These are phyloP conservation scores for Piloderma croceum DNA, from an alignment of 768 basidiomycete species.

Conservation along the genomic window DNA sequence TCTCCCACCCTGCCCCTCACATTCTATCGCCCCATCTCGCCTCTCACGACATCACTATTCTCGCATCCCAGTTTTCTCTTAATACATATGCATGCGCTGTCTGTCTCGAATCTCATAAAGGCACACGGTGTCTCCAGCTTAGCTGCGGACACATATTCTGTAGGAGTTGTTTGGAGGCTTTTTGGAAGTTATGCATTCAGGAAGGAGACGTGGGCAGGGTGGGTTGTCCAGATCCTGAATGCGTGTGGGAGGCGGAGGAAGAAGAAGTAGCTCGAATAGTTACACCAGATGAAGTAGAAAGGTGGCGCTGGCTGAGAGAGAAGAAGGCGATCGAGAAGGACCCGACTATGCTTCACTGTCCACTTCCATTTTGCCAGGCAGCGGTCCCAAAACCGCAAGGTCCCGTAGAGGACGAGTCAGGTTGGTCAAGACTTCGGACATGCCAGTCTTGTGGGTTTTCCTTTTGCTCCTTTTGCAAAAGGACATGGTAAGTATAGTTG, in stretches of 20 bases:
- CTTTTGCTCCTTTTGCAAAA: slow-evolving; percentile 79
- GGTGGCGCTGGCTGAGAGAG: slow-evolving; percentile 76
- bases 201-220: slow-evolving; percentile 77
- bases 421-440: slow-evolving; percentile 67
- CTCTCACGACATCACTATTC: slow-evolving; percentile 42
- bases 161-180: slow-evolving; percentile 69
- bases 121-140: slow-evolving; percentile 66
- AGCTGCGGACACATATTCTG: slow-evolving; percentile 80
- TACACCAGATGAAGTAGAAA: slow-evolving; percentile 52
- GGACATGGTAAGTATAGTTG: slow-evolving; percentile 56
- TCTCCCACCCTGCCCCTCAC: slow-evolving; percentile 53
- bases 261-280: slow-evolving; percentile 73
- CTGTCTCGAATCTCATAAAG: slow-evolving; percentile 70
- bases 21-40: slow-evolving; percentile 44
- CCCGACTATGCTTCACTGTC: slow-evolving; percentile 77
- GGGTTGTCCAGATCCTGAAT: slow-evolving; percentile 74
- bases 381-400: slow-evolving; percentile 57
- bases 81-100: slow-evolving; percentile 70
- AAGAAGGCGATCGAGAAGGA: slow-evolving; percentile 75
- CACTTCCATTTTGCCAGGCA: slow-evolving; percentile 74
- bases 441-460: slow-evolving; percentile 69
- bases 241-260: slow-evolving; percentile 62
- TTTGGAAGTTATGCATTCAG: slow-evolving; percentile 75
- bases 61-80: slow-evolving; percentile 51
- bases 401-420: slow-evolving; percentile 47